phyloP scores from a whole-genome alignment of 2,329 filamentous ascomycete genomes.

The Botrytis porri region DNA sequence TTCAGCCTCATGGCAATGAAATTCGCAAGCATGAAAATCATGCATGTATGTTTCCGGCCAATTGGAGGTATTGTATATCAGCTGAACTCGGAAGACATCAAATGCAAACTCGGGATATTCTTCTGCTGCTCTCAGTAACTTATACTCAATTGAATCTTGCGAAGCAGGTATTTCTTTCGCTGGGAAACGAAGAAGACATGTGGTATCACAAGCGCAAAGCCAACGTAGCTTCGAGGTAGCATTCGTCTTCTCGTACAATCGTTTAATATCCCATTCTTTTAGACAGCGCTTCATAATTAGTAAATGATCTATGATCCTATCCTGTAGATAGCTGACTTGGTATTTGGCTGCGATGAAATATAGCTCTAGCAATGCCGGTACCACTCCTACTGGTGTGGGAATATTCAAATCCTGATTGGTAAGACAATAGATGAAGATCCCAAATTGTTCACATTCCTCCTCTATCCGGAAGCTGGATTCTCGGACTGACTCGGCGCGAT shows the following conservation, averaged over 20 bases:
- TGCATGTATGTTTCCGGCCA: background rate
- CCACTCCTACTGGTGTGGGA: background rate
- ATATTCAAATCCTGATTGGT: background rate
- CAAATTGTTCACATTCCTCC: background rate
- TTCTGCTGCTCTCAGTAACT: background rate
- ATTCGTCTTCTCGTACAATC: background rate
- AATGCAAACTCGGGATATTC: background rate
- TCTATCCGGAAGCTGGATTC: background rate
- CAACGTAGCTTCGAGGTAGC: background rate
- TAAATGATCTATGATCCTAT: background rate
- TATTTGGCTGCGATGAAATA: background rate
- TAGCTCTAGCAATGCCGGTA: background rate
- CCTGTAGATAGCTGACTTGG: background rate
- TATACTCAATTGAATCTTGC: background rate
- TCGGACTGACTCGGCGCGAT: background rate
- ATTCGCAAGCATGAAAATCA: background rate
- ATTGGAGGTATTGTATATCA: background rate
- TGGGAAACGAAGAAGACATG: background rate
- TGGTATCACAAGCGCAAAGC: background rate
- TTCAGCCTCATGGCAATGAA: background rate
- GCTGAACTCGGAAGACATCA: background rate
- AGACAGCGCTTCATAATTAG: background rate
- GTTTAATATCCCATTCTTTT: background rate
- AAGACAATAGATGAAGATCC: background rate
- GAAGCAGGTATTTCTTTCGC: background rate